Base-by-base conservation (phyloP, 2,329 filamentous ascomycete genomes). In the Exophiala lecanii-corni region DNA sequence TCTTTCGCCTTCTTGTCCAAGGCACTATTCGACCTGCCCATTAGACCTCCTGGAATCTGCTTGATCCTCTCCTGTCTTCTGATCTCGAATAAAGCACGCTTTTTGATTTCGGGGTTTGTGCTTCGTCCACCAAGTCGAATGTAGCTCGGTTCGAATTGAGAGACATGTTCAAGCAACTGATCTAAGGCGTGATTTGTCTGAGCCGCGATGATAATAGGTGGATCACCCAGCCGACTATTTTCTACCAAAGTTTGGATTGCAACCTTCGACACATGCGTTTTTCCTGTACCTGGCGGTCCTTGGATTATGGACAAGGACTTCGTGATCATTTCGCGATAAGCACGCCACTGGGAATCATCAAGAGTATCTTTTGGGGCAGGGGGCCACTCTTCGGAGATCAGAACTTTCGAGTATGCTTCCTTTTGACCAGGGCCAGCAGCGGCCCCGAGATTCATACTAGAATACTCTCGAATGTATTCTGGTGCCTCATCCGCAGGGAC, bases 171-270 rank as follows among this genome's bases (percentile, higher is more conserved):
- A 0, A 95, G 69, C 0, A 96, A 70, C 58, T 95, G 89, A 55
- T 96, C 89, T 0, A 95, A 68, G 0, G 89, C 89, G 62, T 95
- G 88, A 46, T 96, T 96, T 0, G 89, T 96, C 56, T 95, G 88
- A 5, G 87, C 88, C 0, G 88, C 77, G 3, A 95, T 72, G 15
- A 95, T 73, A 20, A 96, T 81, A 0, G 86, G 86, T 6, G 81
- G 74, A 44, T 82, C 78, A 0, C 64, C 69, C 2, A 59, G 55
- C 2, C 61, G 59, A 56, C 78, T 72, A 40, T 84, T 86, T 1
- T 71, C 63, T 1, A 87, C 67, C 40, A 89, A 67, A 1, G 82
- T 70, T 35, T 76, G 78, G 7, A 96, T 62, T 0, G 84, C 83
- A 18, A 81, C 68, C 2, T 91, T 78, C 0, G 87, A 92, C 0